Base-by-base conservation (phyloP, 768 basidiomycete genomes). In the Arthromyces matolae region DNA sequence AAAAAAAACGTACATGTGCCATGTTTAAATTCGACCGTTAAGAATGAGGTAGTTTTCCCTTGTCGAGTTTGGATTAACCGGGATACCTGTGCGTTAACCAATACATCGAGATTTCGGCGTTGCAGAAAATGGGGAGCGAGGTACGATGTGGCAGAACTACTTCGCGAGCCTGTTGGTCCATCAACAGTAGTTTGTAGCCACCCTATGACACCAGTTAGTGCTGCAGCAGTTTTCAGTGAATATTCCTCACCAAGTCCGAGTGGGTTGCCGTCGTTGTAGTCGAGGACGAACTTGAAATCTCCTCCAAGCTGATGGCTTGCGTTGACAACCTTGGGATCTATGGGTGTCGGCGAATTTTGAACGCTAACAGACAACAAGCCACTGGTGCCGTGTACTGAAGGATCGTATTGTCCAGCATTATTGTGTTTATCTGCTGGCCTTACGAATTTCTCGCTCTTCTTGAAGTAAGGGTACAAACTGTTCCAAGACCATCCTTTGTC, bases 401-500 rank as follows among this genome's bases (percentile, higher is more conserved):
- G 69, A 37, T 63, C 52, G 38, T 62, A 62, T 49, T 71, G 60
- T 5, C 64, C 65, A 16, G 63, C 55, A 8, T 56, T 64, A 41
- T 69, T 53, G 43, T 66, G 69, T 19, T 53, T 35, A 53, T 67
- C 65, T 3, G 63, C 63, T 9, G 70, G 64, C 3, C 50, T 31
- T 3, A 49, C 42, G 20, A 54, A 62, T 12, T 57, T 50, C 52
- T 72, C 71, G 37, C 59, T 66, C 38, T 54, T 60, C 31, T 45
- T 37, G 40, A 62, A 54, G 39, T 65, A 68, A 1, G 49, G 59
- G n/a, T 58, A 48, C 4, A 69, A 36, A 13, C 31, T 44, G 5
- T 62, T 48, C 67, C 68, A 69, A 5, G 61, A 64, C 68, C 67
- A 70, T 9, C 68, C 68, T 2, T 45, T 16, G 42, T 70, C 67